Evolutionary conservation across 2,329 filamentous ascomycete species (phyloP).

Genomic region (Claviceps arundinis): DNA sequence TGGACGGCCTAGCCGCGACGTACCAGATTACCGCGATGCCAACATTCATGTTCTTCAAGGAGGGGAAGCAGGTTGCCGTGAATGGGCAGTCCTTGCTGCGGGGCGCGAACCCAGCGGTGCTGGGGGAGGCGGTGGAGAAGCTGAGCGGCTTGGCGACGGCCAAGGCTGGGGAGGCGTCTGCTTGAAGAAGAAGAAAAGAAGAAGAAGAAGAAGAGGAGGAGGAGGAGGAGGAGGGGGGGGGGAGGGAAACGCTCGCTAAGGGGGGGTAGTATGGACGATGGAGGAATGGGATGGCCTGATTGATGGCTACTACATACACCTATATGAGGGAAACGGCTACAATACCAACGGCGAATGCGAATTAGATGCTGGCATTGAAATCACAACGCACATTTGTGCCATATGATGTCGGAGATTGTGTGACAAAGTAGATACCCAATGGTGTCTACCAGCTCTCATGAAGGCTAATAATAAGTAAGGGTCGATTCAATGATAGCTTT

Average conservation of each 20-base stretch:
- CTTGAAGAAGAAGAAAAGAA: not conserved
- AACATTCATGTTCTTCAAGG: constrained; percentile 79
- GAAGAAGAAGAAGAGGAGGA: not conserved
- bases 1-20: constrained; percentile 38
- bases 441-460: no score
- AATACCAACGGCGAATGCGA: no score
- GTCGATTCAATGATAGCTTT: no score
- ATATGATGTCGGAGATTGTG: no score
- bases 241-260: not conserved
- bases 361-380: no score
- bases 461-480: no score
- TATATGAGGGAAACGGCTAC: no score
- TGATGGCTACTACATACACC: no score
- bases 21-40: constrained; percentile 84
- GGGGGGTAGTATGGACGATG: no score
- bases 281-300: no score
- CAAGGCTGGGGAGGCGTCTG: constrained; percentile 11
- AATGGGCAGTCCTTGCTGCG: constrained; percentile 19
- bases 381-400: no score
- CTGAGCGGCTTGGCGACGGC: constrained; percentile 22
- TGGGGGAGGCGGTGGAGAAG: constrained; percentile 25
- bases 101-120: constrained; percentile 19
- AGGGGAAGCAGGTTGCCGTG: constrained; percentile 34
- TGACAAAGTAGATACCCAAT: no score
- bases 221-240: not conserved